Evolutionary conservation across 1,284 basidiomycete species (phyloP).

Genomic region (Tausonia pullulans): DNA sequence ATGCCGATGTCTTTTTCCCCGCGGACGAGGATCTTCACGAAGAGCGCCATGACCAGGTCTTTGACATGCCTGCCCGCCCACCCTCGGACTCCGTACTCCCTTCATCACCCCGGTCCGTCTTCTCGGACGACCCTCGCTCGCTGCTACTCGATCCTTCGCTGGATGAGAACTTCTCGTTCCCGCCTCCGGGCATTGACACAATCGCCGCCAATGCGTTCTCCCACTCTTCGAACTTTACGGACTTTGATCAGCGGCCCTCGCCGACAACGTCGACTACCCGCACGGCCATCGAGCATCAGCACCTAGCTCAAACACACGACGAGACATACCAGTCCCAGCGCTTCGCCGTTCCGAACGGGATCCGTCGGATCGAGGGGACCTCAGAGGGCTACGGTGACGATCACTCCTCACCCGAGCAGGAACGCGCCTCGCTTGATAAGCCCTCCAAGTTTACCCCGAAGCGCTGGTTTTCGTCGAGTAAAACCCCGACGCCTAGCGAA

Average conservation of each 20-base stretch:
- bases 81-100: constrained; percentile 1
- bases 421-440: not conserved
- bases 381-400: not conserved
- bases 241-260: too few relatives aligned
- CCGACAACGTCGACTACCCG: too few relatives aligned
- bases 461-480: constrained; percentile 11
- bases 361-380: not conserved
- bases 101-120: constrained; percentile 11
- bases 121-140: constrained; percentile 15
- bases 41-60: not conserved
- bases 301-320: too few relatives aligned
- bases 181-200: constrained; percentile 7
- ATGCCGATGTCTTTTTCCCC: constrained; percentile 8
- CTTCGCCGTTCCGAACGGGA: not conserved
- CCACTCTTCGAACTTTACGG: too few relatives aligned
- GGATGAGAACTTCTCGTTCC: constrained; percentile 10
- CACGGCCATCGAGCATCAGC: too few relatives aligned
- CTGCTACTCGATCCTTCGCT: constrained; percentile 9
- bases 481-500: not conserved
- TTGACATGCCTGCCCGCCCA: not conserved
- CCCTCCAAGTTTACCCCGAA: constrained; percentile 10
- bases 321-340: not conserved
- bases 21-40: not conserved
- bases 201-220: not conserved
- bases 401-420: not conserved